Evolutionary conservation across 108 stramenopile species (phyloP).

Genomic region (Parmales sp.): DNA sequence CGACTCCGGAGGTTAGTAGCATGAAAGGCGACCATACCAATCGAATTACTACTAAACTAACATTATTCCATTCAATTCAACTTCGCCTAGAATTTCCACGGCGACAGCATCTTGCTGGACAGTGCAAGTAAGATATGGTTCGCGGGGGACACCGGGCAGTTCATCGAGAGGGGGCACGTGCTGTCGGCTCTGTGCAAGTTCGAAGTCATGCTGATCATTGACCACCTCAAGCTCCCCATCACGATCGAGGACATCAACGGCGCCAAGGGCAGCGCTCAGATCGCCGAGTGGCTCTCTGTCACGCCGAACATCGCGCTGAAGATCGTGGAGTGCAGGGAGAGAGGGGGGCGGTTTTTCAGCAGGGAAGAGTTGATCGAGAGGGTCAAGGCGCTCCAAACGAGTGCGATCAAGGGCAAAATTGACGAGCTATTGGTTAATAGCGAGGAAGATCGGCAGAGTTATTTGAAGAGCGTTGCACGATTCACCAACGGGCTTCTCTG

Average conservation of each 20-base stretch:
- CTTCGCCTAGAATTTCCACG: slow-evolving; percentile 8
- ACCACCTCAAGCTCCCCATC: slow-evolving; percentile 4
- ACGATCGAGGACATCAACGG: slow-evolving; percentile 6
- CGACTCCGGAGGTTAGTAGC: slow-evolving; percentile 8
- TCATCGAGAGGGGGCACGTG: not conserved
- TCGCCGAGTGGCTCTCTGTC: slow-evolving; percentile 3
- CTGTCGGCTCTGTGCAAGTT: not conserved
- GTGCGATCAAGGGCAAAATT: not conserved
- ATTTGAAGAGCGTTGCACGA: not conserved
- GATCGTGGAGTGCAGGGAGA: not conserved
- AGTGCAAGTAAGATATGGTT: not conserved
- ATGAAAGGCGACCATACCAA: no score
- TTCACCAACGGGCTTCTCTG: not conserved
- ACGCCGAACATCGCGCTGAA: not conserved
- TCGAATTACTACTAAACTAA: no score
- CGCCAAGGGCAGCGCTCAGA: not conserved
- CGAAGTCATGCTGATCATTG: not conserved
- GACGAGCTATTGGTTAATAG: not conserved
- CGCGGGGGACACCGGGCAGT: slow-evolving; percentile 5
- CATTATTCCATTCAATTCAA: no score
- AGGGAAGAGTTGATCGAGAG: not conserved
- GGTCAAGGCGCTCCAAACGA: not conserved
- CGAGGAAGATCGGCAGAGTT: no score
- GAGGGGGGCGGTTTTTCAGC: not conserved
- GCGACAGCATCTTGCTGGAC: not conserved